Base-by-base conservation (phyloP, 176 grass and related monocot species). In the Rhynchospora tenuis region DNA sequence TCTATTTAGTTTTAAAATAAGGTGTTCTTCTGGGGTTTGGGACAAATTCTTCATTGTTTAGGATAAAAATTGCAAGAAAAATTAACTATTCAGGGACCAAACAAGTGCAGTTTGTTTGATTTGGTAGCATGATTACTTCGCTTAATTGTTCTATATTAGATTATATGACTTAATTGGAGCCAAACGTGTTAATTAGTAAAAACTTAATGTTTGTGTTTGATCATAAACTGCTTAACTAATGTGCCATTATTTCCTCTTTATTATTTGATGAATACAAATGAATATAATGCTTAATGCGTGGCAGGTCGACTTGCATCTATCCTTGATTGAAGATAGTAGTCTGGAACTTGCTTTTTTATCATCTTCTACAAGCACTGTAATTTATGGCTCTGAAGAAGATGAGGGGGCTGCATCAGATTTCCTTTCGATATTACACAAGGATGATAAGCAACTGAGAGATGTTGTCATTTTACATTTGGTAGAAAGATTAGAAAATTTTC, bases 341-440 rank as follows among this genome's bases (percentile, higher is more conserved):
- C 84, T 89, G 9, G 31, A 89, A 80, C 31, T 80, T 80, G 85
- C 79, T 69, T 86, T 83, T 88, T 7, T 78, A 83, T 79, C 72
- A 80, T 86, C 89, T 73, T 88, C 85, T 79, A 78, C 80, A 26
- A 79, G 28, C 82, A 38, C 28, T 69, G 63, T 85, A 54, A 66
- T 90, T 85, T 99, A 90, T 24, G 91, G 91, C 82, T 99, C 91
- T 29, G 81, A 92, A 87, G 89, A 95, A 91, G 96, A 99, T 87
- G 91, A 95, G 78, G 81, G 26, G 52, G 80, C 92, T 78, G 93
- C 96, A 70, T 64, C 78, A 6, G 83, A 85, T 81, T 99, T 99
- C 80, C 91, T 95, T 88, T 91, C 85, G 59, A 81, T 66, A 64
- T 24, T 95, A 83, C 82, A 86, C 80, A 95, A 83, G 64, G 85